phyloP scores from a whole-genome alignment of 805 yeast genomes.

The Candida ovalis region DNA sequence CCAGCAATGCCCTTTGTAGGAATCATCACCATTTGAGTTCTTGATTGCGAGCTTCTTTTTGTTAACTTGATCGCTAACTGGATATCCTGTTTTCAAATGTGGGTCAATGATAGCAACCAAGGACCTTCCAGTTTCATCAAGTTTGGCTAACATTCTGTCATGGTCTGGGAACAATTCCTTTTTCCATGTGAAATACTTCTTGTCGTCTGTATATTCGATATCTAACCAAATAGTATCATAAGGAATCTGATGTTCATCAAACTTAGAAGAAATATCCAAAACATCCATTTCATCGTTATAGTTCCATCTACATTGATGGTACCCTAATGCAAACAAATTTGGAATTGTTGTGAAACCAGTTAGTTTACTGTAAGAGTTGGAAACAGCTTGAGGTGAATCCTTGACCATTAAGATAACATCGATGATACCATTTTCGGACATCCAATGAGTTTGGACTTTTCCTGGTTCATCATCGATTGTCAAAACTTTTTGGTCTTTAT shows the following conservation, averaged over 20 bases:
- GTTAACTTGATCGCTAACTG: constrained; percentile 52
- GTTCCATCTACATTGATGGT: constrained; percentile 98
- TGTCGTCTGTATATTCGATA: constrained; percentile 82
- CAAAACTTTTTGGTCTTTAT: constrained; percentile 8
- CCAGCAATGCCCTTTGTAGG: constrained; percentile 90
- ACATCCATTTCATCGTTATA: constrained; percentile 88
- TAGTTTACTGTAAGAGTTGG: constrained; percentile 57
- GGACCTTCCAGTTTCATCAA: constrained; percentile 73
- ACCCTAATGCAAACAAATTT: constrained; percentile 73
- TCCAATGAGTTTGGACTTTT: constrained; percentile 69
- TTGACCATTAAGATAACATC: constrained; percentile 70
- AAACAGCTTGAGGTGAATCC: constrained; percentile 50
- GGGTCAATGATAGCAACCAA: constrained; percentile 89
- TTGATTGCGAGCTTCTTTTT: constrained; percentile 41
- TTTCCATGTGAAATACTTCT: constrained; percentile 92
- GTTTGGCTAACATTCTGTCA: constrained; percentile 54
- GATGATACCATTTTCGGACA: constrained; percentile 82
- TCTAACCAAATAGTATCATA: constrained; percentile 94
- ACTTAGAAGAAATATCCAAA: constrained; percentile 57
- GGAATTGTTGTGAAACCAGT: constrained; percentile 79
- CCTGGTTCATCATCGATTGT: neutral
- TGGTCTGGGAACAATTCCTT: constrained; percentile 71
- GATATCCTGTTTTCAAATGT: constrained; percentile 72
- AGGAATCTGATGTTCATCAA: constrained; percentile 76
- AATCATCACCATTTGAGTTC: constrained; percentile 39